Evolutionary conservation across 2,329 filamentous ascomycete genomes (phyloP).

Genomic region (Neurospora crassa): DNA sequence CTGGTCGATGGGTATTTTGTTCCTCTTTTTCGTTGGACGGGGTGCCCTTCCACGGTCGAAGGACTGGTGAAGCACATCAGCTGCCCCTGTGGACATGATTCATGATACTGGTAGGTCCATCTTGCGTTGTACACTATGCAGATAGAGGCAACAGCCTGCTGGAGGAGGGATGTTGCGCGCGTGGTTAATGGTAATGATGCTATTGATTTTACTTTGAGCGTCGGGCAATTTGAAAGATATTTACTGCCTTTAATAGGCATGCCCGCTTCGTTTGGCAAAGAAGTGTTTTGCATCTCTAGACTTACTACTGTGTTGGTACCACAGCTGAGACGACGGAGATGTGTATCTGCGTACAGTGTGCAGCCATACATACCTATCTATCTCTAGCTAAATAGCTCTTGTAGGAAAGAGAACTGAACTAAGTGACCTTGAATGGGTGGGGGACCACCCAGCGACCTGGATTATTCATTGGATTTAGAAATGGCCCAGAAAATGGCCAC

Average conservation of each 20-base stretch:
- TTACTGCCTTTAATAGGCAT: not conserved
- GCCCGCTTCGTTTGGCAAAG: not conserved
- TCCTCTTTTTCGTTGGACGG: slow-evolving; percentile 9
- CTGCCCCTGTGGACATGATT: not conserved
- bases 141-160: slow-evolving; percentile 21
- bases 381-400: too few relatives aligned
- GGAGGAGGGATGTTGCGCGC: not conserved
- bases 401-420: not conserved
- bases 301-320: not conserved
- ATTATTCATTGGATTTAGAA: not conserved
- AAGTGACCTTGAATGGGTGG: not conserved
- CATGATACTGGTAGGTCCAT: slow-evolving; percentile 2
- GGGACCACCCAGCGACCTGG: not conserved
- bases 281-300: not conserved
- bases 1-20: slow-evolving; percentile 2
- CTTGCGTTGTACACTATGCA: slow-evolving; percentile 20
- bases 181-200: not conserved
- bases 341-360: not conserved
- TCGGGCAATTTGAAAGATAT: not conserved
- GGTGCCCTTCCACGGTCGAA: not conserved
- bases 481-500: not conserved
- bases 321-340: too few relatives aligned
- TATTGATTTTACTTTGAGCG: not conserved
- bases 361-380: not conserved
- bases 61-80: not conserved